phyloP scores from a whole-genome alignment of 352 stramenopile species.

The Phytophthora citrophthora region DNA sequence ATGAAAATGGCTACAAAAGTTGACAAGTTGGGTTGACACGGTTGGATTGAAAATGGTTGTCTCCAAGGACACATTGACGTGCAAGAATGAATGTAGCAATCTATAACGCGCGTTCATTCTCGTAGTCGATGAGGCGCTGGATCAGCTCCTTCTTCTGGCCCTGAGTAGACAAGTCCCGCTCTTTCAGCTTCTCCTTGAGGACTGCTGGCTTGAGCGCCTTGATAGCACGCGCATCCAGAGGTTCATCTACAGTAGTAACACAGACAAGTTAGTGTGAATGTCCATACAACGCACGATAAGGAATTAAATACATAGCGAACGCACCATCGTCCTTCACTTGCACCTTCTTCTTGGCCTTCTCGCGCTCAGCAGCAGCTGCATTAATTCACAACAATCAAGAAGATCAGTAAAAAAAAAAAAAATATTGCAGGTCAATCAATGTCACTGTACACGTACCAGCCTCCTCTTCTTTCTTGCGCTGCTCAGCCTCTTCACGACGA shows the following conservation, averaged over 20 bases:
- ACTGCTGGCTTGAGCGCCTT: slow-evolving; percentile 88
- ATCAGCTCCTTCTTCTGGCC: slow-evolving; percentile 91
- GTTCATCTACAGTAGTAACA: slow-evolving; percentile 56
- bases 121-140: slow-evolving; percentile 89
- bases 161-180: slow-evolving; percentile 82
- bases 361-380: slow-evolving; percentile 60
- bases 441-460: slow-evolving; percentile 37
- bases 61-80: slow-evolving; percentile 4
- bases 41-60: slow-evolving; percentile 19
- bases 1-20: slow-evolving; percentile 3
- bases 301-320: slow-evolving; percentile 10
- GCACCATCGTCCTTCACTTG: slow-evolving; percentile 67
- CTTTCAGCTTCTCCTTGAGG: slow-evolving; percentile 91
- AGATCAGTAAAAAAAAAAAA: slow-evolving; percentile 7
- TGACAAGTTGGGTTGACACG: background rate
- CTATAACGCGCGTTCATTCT: slow-evolving; percentile 87
- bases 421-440: background rate
- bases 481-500: slow-evolving; percentile 81
- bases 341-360: slow-evolving; percentile 72
- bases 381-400: slow-evolving; percentile 7
- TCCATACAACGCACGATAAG: background rate
- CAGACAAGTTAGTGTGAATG: background rate
- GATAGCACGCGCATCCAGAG: slow-evolving; percentile 82
- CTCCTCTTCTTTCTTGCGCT: slow-evolving; percentile 84
- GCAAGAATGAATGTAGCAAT: slow-evolving; percentile 17